Evolutionary conservation across 139 green algal species (phyloP), one percentile per base, ranked within the genome.

Genomic region (Chlorokybus atmophyticus): DNA sequence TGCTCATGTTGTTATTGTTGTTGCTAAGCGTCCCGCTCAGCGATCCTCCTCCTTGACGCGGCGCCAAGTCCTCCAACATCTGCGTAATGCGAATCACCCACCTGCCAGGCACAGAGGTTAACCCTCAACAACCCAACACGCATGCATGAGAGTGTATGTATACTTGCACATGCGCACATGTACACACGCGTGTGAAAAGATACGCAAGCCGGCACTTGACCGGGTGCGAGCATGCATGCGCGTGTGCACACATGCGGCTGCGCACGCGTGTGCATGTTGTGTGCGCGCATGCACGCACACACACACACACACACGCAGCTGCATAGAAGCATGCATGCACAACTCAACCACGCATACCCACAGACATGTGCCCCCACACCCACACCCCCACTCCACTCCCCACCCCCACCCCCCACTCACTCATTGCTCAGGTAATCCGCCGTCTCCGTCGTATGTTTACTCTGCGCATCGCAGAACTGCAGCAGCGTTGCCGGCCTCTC

Each of bases 131-230:
- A 14, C 35, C 35, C 10, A 21, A 14, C 14, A 14, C 35, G 10
- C 14, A 10, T 44, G 35, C 10, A 44, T 44, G 10, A 44, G 35
- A 44, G 76, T 69, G 42, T 40, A 54, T 10, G 73, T 70, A 8
- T 70, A 42, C 57, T 79, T 66, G 25, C 55, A 55, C 6, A 60
- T 32, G 52, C 80, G 81, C 32, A 80, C n/a, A 19, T 67, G 61
- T 30, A 82, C 82, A 17, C 79, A 64, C 0, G 41, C 10, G 10
- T 14, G 14, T 44, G 35, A 44, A 44, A 44, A 44, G 35, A 44
- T 10, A 44, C 14, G n/a, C n/a, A n/a, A n/a, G n/a, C n/a, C n/a
- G n/a, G n/a, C 14, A 44, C 35, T 10, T 14, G 35, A 14, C 35
- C 10, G 10, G 35, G 14, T 44, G 35, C 10, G 35, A 44, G 10